Base-by-base conservation (phyloP, 2,329 filamentous ascomycete genomes). In the Verticillium alfalfae region DNA sequence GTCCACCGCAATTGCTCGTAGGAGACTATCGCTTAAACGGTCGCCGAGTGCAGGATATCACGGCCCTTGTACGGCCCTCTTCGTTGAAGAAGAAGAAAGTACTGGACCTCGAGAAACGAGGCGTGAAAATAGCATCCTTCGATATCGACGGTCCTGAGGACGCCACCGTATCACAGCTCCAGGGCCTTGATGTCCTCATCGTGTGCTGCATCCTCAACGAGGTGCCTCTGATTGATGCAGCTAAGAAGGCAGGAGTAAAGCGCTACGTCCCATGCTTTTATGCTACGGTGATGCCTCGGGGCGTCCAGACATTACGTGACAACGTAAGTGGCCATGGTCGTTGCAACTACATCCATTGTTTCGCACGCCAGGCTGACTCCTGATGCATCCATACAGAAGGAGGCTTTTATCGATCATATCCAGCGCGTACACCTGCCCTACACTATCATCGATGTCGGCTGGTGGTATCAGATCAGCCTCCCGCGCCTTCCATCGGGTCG, bases 371-470 rank as follows among this genome's bases (percentile, higher is more conserved):
- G 39, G 41, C 36, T 56, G 16, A 56, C 59, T n/a, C 18, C 12
- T 18, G 45, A 6, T 13, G 9, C 36, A 2, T 10, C 22, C 13
- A 2, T 12, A 7, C 16, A 57, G 55, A 85, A 85, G 73, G 80
- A 84, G 65, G 70, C 73, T 1, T 72, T 84, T 10, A 76, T 81
- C 66, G 75, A 81, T 61, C 76, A 81, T 60, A 74, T 85, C 64
- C 77, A 79, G 65, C 70, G 74, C 60, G 67, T 81, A 1, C 69
- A 73, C 38, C 74, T 86, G 0, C 80, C 81, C 0, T 86, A 80
- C 70, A 86, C 84, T 9, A 72, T 83, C 66, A 78, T 86, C 57
- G 84, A 86, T 64, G 78, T 84, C 10, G 84, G 84, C n/a, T 84
- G 75, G 73, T 86, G 84, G 84, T 81, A 83, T 67, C 81, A 85